Base-by-base conservation (phyloP, 352 stramenopile species). In the Aphanomyces euteiches region DNA sequence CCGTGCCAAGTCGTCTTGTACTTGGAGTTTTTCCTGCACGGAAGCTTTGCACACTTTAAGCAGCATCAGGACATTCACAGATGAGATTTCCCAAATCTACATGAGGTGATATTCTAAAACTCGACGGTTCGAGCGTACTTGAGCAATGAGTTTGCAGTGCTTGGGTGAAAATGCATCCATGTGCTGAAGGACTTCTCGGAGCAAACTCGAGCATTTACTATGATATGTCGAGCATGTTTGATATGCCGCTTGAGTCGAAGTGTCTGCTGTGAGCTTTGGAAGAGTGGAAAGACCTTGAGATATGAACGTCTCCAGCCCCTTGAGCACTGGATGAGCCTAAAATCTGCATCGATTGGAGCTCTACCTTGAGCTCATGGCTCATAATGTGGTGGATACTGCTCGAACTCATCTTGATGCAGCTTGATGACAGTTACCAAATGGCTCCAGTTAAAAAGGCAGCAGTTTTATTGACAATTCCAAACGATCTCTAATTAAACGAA, bases 51-150 rank as follows among this genome's bases (percentile, higher is more conserved):
- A 48, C 28, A 70, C 64, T 61, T 70, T 70, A n/a, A 70, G 40
- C 64, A 70, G 39, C 64, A 70, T 61, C 3, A 70, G 47, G n/a
- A 70, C 64, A 28, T 70, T 70, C 36, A 70, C 53, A n/a, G 64
- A 70, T n/a, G 64, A 47, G 3, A 70, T 50, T 39, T 70, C 64
- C 64, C 64, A 70, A 21, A 70, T 70, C 64, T 70, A 60, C 39
- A 6, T 38, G 6, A 21, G 28, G 28, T 28, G 28, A 28, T 28
- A 28, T 28, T 2, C 28, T 28, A 28, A 28, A 28, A 28, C 28
- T 28, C 28, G 28, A 28, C 28, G 28, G 28, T 28, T 28, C 28
- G n/a, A n/a, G n/a, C n/a, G 38, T 69, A 69, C 63, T 38, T 70
- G 47, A 7, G 64, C 53, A 17, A 70, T 61, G 38, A 70, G 47